Evolutionary conservation across 768 basidiomycete species (phyloP).

Genomic region (Rickenella mellea): DNA sequence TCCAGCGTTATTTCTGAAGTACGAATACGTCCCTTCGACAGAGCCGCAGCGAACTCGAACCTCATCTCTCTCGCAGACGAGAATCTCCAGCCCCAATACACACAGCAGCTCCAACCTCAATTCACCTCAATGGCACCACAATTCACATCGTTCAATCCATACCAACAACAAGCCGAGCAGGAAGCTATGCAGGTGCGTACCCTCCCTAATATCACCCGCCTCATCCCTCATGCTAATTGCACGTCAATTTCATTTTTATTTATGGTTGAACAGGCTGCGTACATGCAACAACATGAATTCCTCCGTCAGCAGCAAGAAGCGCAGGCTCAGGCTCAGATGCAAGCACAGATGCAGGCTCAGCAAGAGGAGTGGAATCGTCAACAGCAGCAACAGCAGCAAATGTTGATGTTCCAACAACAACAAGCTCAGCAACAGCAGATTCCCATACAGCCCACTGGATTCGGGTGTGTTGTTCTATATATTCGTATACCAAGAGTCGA

Average conservation of each 20-base stretch:
- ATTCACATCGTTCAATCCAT: slow-evolving; percentile 89
- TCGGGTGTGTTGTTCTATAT: too few relatives aligned
- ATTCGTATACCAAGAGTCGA: too few relatives aligned
- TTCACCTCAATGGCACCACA: slow-evolving; percentile 68
- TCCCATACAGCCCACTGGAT: slow-evolving; percentile 12
- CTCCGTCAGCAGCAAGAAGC: slow-evolving; percentile 54
- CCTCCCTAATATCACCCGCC: too few relatives aligned
- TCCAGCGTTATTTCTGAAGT: background rate
- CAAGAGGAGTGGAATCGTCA: slow-evolving; percentile 52
- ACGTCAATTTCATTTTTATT: too few relatives aligned
- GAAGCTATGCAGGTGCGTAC: slow-evolving; percentile 68
- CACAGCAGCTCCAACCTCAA: slow-evolving; percentile 61
- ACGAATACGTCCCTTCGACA: slow-evolving; percentile 22
- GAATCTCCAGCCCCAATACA: slow-evolving; percentile 32
- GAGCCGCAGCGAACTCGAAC: too few relatives aligned
- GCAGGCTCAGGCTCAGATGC: slow-evolving; percentile 43
- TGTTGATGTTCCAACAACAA: slow-evolving; percentile 23
- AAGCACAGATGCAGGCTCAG: slow-evolving; percentile 34
- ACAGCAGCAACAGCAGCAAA: slow-evolving; percentile 49
- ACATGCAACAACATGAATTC: slow-evolving; percentile 54
- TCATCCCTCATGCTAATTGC: too few relatives aligned
- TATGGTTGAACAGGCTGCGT: slow-evolving; percentile 35
- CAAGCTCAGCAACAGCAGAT: slow-evolving; percentile 33
- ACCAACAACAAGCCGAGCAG: slow-evolving; percentile 87
- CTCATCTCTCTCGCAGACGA: slow-evolving; percentile 57